Evolutionary conservation across 208 protist species (phyloP).

Genomic region (Crithidia expoeki): DNA sequence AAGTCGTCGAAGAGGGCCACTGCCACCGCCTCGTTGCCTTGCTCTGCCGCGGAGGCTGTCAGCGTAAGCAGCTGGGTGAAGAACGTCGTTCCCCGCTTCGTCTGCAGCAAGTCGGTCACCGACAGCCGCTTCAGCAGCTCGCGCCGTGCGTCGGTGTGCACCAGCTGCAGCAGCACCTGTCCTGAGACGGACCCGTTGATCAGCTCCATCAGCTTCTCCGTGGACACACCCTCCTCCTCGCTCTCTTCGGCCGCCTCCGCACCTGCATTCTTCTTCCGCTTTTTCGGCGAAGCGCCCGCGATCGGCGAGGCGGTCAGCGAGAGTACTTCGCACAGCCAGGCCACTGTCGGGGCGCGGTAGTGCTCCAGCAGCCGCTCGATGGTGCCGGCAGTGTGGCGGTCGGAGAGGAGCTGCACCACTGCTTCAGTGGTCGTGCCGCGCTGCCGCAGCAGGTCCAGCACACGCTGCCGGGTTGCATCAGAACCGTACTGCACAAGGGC

Average conservation of each 20-base stretch:
- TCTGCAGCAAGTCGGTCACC: constrained; percentile 53
- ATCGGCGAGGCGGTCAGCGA: constrained; percentile 24
- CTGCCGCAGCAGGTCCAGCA: constrained; percentile 75
- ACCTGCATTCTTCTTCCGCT: constrained; percentile 22
- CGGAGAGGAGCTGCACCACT: constrained; percentile 55
- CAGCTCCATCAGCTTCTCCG: constrained; percentile 58
- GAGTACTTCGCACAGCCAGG: constrained; percentile 73
- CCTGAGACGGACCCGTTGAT: constrained; percentile 73
- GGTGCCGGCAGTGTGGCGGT: constrained; percentile 81
- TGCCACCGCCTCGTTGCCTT: constrained; percentile 28
- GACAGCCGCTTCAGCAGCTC: constrained; percentile 52
- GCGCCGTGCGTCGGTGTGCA: constrained; percentile 39
- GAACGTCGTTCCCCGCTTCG: constrained; percentile 75
- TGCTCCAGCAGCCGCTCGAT: constrained; percentile 73
- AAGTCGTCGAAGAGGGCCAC: constrained; percentile 45
- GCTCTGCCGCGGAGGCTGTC: constrained; percentile 1
- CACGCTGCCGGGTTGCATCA: constrained; percentile 40
- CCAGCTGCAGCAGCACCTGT: constrained; percentile 69
- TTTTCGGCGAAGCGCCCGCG: constrained; percentile 22
- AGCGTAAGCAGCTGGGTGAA: constrained; percentile 58
- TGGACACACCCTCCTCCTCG: constrained; percentile 19
- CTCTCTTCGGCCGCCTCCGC: not conserved
- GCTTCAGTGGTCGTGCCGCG: constrained; percentile 50
- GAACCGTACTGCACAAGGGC: constrained; percentile 71
- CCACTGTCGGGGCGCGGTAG: constrained; percentile 40